These are phyloP conservation scores for Ogataea pini DNA, from an alignment of 805 yeast genomes.

Conservation along the genomic window DNA sequence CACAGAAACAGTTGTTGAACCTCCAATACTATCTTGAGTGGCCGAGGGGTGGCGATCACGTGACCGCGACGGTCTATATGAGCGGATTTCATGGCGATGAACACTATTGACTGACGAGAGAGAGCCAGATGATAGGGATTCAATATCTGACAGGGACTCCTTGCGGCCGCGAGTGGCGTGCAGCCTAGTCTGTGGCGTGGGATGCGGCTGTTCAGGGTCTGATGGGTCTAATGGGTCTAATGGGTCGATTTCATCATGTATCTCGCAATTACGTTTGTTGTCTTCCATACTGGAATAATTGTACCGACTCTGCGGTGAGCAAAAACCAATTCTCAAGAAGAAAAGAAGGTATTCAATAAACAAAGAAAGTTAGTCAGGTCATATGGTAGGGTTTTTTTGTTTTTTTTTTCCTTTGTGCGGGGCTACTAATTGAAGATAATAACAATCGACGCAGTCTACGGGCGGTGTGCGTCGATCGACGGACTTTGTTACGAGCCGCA, in stretches of 20 bases:
- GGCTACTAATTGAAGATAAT: no score
- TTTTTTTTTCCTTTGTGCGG: no score
- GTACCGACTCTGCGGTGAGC: no score
- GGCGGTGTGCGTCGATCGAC: slow-evolving; percentile 6
- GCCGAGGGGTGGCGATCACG: not conserved
- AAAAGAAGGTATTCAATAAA: not conserved
- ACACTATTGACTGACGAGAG: not conserved
- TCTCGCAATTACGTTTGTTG: no score
- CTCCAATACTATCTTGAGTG: not conserved
- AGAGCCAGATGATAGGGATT: not conserved
- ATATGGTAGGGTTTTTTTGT: no score
- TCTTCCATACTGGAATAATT: no score
- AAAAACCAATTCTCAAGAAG: no score
- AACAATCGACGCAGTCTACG: no score
- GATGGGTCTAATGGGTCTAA: not conserved
- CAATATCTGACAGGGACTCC: not conserved
- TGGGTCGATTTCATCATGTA: not conserved
- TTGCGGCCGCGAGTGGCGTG: not conserved
- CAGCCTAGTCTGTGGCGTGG: not conserved
- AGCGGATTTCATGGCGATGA: not conserved
- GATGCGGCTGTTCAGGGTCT: not conserved
- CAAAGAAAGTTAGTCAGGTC: no score
- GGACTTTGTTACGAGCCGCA: slow-evolving; percentile 3
- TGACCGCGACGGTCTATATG: not conserved
- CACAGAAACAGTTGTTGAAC: not conserved